A percentile compares a stretch with the other conserved stretches of the same genome.
Conservation (phyloP, 768 basidiomycete species). For the Hypsizygus marmoreus region DNA sequence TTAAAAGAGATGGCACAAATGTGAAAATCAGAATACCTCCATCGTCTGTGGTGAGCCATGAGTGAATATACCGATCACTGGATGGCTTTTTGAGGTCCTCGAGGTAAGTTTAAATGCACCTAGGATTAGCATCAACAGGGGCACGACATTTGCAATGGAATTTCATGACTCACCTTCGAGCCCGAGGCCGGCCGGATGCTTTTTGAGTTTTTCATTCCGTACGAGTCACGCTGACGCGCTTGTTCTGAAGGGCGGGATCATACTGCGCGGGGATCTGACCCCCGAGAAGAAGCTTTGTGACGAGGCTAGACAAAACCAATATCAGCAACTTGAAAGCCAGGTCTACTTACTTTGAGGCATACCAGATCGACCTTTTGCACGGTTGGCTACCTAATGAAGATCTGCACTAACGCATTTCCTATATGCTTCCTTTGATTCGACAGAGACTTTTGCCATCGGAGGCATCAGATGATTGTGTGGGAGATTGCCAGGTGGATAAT, state of each 20-base stretch:
- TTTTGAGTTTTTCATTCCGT: background rate
- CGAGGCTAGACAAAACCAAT: slow-evolving; percentile 5
- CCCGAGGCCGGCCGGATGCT: background rate
- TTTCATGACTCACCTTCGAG: background rate
- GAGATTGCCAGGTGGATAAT: slow-evolving; percentile 1
- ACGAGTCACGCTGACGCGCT: background rate
- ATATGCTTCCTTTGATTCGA: background rate
- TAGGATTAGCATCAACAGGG: slow-evolving; percentile 3
- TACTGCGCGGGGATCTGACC: background rate
- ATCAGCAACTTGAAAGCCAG: background rate
- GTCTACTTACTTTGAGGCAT: background rate
- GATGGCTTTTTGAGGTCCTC: slow-evolving; percentile 32
- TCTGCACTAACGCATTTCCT: slow-evolving; percentile 6
- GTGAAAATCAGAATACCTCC: slow-evolving; percentile 25
- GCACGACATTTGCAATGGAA: background rate
- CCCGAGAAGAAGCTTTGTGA: background rate
- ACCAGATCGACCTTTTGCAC: slow-evolving; percentile 19
- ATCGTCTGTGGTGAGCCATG: background rate
- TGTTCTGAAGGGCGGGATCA: slow-evolving; percentile 6
- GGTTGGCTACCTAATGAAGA: slow-evolving; percentile 14
- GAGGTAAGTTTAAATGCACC: slow-evolving; percentile 10
- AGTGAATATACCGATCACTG: slow-evolving; percentile 21
- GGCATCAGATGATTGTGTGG: slow-evolving; percentile 22
- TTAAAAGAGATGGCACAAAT: slow-evolving; percentile 7
- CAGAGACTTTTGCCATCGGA: slow-evolving; percentile 14